Conservation (phyloP, 2,329 filamentous ascomycete species). For the Aphanoascus verrucosus region DNA sequence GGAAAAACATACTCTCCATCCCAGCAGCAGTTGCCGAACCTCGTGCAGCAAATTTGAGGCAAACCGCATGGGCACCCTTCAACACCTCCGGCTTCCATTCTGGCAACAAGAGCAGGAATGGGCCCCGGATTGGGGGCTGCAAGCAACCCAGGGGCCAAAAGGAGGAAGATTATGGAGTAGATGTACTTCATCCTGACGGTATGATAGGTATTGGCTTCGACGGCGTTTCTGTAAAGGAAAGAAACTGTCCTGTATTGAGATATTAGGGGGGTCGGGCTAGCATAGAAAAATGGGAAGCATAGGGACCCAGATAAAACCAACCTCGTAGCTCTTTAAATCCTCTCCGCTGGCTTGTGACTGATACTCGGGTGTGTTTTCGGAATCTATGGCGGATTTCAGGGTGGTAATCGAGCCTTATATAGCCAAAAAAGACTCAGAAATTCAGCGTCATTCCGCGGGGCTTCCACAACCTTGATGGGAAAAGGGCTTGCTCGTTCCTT, state of each 20-base stretch:
- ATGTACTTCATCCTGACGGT: background rate
- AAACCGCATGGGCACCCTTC: background rate
- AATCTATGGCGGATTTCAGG: no score
- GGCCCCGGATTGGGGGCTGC: background rate
- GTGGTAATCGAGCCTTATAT: no score
- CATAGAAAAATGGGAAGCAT: no score
- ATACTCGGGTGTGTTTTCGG: no score
- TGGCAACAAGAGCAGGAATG: background rate
- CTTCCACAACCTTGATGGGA: no score
- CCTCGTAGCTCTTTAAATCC: background rate
- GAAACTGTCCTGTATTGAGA: background rate
- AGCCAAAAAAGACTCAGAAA: no score
- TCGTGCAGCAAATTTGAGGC: background rate
- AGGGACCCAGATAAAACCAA: background rate
- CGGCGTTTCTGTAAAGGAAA: background rate
- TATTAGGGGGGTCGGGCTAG: background rate
- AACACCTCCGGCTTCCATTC: background rate
- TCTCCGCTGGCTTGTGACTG: no score
- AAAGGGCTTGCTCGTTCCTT: no score
- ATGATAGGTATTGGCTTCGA: background rate
- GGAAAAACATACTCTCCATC: no score
- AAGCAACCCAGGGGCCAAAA: background rate
- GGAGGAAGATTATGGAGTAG: slow-evolving; percentile 1
- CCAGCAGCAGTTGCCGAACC: background rate
- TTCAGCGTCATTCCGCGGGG: no score